phyloP scores from a whole-genome alignment of 768 basidiomycete species.

The Auriscalpium microsporum region DNA sequence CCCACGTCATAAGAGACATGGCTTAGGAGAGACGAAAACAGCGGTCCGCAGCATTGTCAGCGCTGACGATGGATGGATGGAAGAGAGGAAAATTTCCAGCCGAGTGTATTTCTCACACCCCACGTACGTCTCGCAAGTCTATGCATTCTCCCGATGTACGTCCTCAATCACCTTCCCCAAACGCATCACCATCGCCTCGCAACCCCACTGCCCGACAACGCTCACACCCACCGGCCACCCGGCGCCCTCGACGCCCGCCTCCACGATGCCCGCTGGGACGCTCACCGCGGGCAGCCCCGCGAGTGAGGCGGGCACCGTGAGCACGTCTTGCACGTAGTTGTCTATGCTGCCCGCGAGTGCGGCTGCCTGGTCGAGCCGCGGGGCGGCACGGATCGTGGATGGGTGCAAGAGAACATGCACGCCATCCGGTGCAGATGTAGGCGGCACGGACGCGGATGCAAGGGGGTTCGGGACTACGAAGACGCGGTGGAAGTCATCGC shows the following conservation, averaged over 20 bases:
- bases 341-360: constrained; percentile 27
- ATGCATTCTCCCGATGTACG: not conserved
- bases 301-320: constrained; percentile 88
- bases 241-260: constrained; percentile 30
- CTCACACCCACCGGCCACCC: constrained; percentile 84
- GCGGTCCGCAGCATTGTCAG: no score
- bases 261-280: constrained; percentile 39
- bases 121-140: not conserved
- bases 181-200: constrained; percentile 48
- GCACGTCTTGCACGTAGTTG: constrained; percentile 81
- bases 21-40: no score
- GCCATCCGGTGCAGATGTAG: constrained; percentile 15
- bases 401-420: constrained; percentile 85
- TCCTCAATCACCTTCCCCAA: constrained; percentile 43
- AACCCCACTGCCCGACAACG: constrained; percentile 84
- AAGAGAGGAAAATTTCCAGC: no score
- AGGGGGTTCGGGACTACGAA: constrained; percentile 54
- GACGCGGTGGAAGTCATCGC: constrained; percentile 61
- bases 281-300: constrained; percentile 81
- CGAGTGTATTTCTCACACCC: no score
- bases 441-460: constrained; percentile 15
- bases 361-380: constrained; percentile 32
- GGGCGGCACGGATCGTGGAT: constrained; percentile 81
- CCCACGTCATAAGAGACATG: no score
- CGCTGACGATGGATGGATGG: no score